phyloP scores from a whole-genome alignment of 164 flowering plant genomes.

The Aristolochia californica region DNA sequence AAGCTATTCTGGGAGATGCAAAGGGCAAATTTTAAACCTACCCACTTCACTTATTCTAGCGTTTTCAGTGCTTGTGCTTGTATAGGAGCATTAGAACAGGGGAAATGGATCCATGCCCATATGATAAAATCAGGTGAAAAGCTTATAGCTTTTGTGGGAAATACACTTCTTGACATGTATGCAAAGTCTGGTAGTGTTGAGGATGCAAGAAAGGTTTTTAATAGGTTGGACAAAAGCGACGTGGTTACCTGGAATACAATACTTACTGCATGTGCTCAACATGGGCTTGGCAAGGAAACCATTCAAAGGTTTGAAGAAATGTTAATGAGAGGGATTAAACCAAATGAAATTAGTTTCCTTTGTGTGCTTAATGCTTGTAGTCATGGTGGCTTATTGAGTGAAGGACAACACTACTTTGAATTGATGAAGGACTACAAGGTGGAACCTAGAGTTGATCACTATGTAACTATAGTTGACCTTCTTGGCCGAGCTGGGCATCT shows the following conservation, averaged over 20 bases:
- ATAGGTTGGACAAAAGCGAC: conserved; percentile 34
- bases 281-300: conserved; percentile 49
- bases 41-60: conserved; percentile 54
- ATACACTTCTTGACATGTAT: conserved; percentile 66
- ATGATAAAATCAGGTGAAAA: conserved; percentile 46
- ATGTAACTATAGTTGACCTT: conserved; percentile 58
- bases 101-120: conserved; percentile 64
- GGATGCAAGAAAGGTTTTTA: conserved; percentile 52
- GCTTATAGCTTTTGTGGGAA: conserved; percentile 45
- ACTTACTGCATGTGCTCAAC: conserved; percentile 61
- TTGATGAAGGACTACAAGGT: conserved; percentile 37
- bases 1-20: conserved; percentile 39
- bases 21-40: conserved; percentile 31
- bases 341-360: conserved; percentile 54
- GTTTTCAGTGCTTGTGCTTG: conserved; percentile 45
- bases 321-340: conserved; percentile 33
- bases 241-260: conserved; percentile 69
- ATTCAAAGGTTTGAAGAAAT: conserved; percentile 34
- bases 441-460: conserved; percentile 41
- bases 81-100: conserved; percentile 56
- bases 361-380: conserved; percentile 65
- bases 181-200: conserved; percentile 56
- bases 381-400: conserved; percentile 49
- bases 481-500: conserved; percentile 59
- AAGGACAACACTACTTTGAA: conserved; percentile 41